phyloP scores from a whole-genome alignment of 2,329 filamentous ascomycete species.

The Calonectria multiphialidica region DNA sequence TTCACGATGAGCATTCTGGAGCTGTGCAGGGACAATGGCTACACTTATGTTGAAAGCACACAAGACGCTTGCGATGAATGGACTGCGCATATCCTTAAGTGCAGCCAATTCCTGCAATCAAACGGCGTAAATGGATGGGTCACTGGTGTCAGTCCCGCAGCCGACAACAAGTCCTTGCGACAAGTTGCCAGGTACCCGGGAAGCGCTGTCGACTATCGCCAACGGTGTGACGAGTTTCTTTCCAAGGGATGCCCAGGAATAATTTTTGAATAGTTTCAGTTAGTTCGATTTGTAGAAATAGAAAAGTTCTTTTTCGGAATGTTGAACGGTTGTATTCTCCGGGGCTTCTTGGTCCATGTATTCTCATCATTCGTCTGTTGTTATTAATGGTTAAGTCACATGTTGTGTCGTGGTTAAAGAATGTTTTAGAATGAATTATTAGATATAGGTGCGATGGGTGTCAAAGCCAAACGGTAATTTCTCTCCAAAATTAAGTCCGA shows the following conservation, averaged over 20 bases:
- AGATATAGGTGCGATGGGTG: no score
- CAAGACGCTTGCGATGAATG: constrained; percentile 31
- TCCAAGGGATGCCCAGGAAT: neutral
- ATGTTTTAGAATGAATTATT: no score
- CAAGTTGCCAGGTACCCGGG: constrained; percentile 47
- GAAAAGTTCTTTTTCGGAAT: no score
- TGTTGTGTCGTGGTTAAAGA: no score
- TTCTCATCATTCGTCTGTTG: no score
- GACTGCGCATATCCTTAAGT: constrained; percentile 58
- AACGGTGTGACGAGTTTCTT: constrained; percentile 23
- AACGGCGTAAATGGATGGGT: constrained; percentile 61
- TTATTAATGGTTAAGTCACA: no score
- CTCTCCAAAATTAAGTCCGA: no score
- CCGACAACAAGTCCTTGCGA: constrained; percentile 59
- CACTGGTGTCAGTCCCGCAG: constrained; percentile 65
- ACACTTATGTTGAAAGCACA: constrained; percentile 25
- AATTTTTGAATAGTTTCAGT: neutral
- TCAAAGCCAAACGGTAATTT: no score
- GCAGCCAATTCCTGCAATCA: constrained; percentile 55
- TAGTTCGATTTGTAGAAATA: no score
- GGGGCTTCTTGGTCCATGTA: no score
- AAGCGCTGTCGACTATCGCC: constrained; percentile 25
- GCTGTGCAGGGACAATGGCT: constrained; percentile 25
- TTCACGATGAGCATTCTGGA: constrained; percentile 26
- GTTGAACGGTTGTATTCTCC: no score